phyloP scores from a whole-genome alignment of 2,329 filamentous ascomycete genomes.

The Dothideomycetes sp. region DNA sequence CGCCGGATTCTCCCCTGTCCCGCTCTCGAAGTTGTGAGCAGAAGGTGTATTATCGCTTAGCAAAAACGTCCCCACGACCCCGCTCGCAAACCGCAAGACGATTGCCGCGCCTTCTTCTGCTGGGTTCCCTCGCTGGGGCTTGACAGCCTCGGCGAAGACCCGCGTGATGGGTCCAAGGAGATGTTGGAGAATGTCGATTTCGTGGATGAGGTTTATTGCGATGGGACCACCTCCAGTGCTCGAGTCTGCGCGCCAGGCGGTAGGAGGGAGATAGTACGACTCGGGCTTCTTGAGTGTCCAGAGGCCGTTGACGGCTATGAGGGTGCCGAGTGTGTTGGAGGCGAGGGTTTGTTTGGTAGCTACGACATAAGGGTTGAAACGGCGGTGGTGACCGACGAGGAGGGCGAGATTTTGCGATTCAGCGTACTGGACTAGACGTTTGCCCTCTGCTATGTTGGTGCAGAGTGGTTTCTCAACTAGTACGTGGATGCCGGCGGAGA shows the following conservation, averaged over 20 bases:
- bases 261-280: conserved; percentile 38
- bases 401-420: conserved; percentile 25
- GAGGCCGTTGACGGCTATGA: conserved; percentile 44
- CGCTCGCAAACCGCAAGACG: conserved; percentile 41
- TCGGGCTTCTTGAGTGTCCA: conserved; percentile 44
- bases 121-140: conserved; percentile 33
- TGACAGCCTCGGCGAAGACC: conserved; percentile 39
- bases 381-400: conserved; percentile 47
- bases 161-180: conserved; percentile 42
- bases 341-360: conserved; percentile 36
- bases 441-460: conserved; percentile 27
- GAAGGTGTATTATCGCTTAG: conserved; percentile 41
- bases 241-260: conserved; percentile 36
- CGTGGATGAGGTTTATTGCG: conserved; percentile 50
- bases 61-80: conserved; percentile 46
- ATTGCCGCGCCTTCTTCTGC: conserved; percentile 48
- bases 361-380: conserved; percentile 47
- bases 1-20: conserved; percentile 47
- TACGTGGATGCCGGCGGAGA: conserved; percentile 38
- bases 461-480: conserved; percentile 49
- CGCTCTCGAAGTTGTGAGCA: conserved; percentile 45
- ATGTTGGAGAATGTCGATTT: conserved; percentile 47
- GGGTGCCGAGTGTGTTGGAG: conserved; percentile 29
- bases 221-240: conserved; percentile 35
- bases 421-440: conserved; percentile 19